These are phyloP conservation scores for Irpex rosettiformis DNA, from an alignment of 1,284 basidiomycete species.

Conservation along the genomic window DNA sequence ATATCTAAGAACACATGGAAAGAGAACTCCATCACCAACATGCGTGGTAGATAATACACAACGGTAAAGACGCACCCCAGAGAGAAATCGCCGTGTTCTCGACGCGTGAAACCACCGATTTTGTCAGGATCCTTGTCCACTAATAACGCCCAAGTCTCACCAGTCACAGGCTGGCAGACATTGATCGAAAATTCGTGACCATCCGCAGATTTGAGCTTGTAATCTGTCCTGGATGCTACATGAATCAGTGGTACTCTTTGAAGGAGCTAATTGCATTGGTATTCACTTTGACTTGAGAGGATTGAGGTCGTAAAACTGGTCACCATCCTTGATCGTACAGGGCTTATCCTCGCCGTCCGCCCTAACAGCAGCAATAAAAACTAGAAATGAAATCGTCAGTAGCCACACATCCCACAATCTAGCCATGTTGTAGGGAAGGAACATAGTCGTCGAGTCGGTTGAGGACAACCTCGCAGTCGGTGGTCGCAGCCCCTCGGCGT, in stretches of 20 bases:
- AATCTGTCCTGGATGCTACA: slow-evolving; percentile 52
- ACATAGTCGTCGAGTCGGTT: not conserved
- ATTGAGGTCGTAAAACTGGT: slow-evolving; percentile 62
- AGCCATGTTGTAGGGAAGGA: slow-evolving; percentile 4
- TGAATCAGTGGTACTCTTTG: slow-evolving; percentile 16
- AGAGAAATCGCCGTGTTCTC: slow-evolving; percentile 63
- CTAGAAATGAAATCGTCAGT: slow-evolving; percentile 11
- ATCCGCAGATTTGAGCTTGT: slow-evolving; percentile 45
- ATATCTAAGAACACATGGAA: slow-evolving; percentile 34
- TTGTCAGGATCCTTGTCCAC: slow-evolving; percentile 45
- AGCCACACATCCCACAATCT: slow-evolving; percentile 9
- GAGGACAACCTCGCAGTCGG: not conserved
- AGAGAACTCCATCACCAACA: no score
- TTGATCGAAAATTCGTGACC: slow-evolving; percentile 54
- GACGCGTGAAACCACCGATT: slow-evolving; percentile 60
- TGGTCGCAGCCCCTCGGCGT: not conserved
- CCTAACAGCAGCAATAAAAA: slow-evolving; percentile 6
- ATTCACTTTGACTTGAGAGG: slow-evolving; percentile 50
- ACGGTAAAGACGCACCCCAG: slow-evolving; percentile 53
- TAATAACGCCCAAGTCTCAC: slow-evolving; percentile 54
- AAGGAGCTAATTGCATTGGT: not conserved
- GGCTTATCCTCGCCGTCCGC: slow-evolving; percentile 27
- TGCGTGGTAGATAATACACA: not conserved
- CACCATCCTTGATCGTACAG: slow-evolving; percentile 38
- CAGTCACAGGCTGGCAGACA: slow-evolving; percentile 53